Evolutionary conservation across 148 eudicot genomes (phyloP).

Genomic region (Cornus controversa): DNA sequence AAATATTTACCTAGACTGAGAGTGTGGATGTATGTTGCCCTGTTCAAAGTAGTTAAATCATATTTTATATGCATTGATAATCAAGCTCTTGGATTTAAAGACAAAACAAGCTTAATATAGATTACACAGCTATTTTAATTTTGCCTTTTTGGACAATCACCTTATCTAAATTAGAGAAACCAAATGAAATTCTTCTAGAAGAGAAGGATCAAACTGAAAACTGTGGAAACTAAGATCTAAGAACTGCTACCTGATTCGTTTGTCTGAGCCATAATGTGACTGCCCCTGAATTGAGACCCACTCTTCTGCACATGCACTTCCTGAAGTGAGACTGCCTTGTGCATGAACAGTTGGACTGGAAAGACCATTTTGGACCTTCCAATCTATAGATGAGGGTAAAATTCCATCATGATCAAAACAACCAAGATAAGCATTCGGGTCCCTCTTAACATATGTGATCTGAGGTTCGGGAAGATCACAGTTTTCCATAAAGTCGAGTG

Average conservation of each 20-base stretch:
- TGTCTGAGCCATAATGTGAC: conserved; percentile 18
- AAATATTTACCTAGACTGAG: neutral
- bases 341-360: conserved; percentile 14
- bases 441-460: conserved; percentile 36
- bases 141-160: neutral
- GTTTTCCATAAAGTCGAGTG: conserved; percentile 63
- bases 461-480: conserved; percentile 86
- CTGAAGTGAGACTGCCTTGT: conserved; percentile 22
- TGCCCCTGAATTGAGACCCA: conserved; percentile 31
- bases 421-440: conserved; percentile 21
- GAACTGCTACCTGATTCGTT: conserved; percentile 36
- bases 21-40: neutral
- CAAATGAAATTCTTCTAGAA: neutral
- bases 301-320: conserved; percentile 19
- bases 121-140: neutral
- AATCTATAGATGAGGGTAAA: conserved; percentile 31
- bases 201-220: neutral
- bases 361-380: conserved; percentile 25
- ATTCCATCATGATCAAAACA: conserved; percentile 30
- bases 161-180: neutral
- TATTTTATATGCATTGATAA: neutral
- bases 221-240: neutral
- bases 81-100: neutral
- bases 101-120: conserved; percentile 1
- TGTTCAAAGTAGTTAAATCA: no score